These are phyloP conservation scores for Coniosporium tulheliwenetii DNA, from an alignment of 2,329 filamentous ascomycete species.

Conservation along the genomic window DNA sequence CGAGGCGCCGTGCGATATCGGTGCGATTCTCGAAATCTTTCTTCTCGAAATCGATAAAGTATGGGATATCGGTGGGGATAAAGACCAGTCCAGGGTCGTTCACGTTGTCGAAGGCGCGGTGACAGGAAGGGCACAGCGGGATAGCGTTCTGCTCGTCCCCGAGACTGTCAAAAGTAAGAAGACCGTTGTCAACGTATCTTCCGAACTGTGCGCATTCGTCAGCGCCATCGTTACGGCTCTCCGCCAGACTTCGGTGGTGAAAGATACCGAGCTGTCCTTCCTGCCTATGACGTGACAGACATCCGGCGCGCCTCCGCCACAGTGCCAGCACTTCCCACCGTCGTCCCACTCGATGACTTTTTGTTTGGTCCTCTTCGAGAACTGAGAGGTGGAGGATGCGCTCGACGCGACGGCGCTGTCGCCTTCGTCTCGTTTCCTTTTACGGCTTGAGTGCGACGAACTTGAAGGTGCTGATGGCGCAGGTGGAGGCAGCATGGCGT, in stretches of 20 bases:
- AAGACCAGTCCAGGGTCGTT: constrained; percentile 1
- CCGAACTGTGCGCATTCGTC: constrained; percentile 1
- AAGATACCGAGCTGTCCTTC: constrained; percentile 1
- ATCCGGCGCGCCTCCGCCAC: constrained; percentile 1
- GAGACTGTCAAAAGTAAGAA: constrained; percentile 1
- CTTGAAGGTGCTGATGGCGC: too few relatives aligned
- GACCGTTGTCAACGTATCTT: constrained; percentile 1
- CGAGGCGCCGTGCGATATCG: too few relatives aligned
- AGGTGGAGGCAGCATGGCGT: too few relatives aligned
- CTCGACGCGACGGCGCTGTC: constrained; percentile 1
- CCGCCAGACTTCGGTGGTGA: too few relatives aligned
- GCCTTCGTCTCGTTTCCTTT: background rate
- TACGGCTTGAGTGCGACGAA: too few relatives aligned
- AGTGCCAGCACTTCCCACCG: background rate
- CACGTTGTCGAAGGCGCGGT: constrained; percentile 1
- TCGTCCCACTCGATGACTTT: background rate
- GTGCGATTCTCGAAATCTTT: too few relatives aligned
- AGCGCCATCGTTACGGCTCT: background rate
- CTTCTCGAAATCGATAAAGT: constrained; percentile 3
- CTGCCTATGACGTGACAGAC: constrained; percentile 1
- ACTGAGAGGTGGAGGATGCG: constrained; percentile 1
- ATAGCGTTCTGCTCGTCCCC: background rate
- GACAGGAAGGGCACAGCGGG: constrained; percentile 1
- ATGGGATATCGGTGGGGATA: constrained; percentile 1
- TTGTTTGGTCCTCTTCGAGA: background rate